Percentiles rank a stretch among this genome's conserved stretches.
Evolutionary conservation across 495 filamentous ascomycete genomes (phyloP).

Genomic region (Rusavskia elegans): DNA sequence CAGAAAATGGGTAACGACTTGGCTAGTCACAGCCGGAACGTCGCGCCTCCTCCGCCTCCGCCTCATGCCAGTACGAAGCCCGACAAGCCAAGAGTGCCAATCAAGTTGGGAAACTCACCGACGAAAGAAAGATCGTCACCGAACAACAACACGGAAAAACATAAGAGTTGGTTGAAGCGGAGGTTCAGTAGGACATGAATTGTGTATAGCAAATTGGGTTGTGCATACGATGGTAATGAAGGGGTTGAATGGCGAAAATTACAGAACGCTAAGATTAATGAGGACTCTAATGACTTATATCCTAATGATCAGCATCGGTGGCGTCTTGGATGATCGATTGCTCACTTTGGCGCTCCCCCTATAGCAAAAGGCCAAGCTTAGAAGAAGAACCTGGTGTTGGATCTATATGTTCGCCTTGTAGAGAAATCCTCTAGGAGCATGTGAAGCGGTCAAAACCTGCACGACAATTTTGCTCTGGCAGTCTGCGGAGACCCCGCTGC

Average conservation of each 20-base stretch:
- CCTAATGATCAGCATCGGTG: slow-evolving; percentile 2
- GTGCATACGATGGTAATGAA: slow-evolving; percentile 5
- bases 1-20: slow-evolving; percentile 7
- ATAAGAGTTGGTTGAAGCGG: slow-evolving; percentile 76
- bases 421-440: no score
- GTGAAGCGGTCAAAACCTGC: no score
- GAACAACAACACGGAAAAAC: slow-evolving; percentile 42
- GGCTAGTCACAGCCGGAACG: slow-evolving; percentile 19
- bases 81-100: slow-evolving; percentile 5
- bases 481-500: no score
- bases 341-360: no score
- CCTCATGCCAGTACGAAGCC: slow-evolving; percentile 13
- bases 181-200: slow-evolving; percentile 54
- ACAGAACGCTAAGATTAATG: slow-evolving; percentile 7
- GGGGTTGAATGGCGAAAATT: background rate
- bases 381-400: no score
- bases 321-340: background rate
- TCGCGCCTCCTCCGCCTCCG: slow-evolving; percentile 12
- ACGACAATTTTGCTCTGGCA: no score
- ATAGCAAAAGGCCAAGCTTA: no score
- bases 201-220: slow-evolving; percentile 3
- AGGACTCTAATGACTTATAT: background rate
- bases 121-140: slow-evolving; percentile 16
- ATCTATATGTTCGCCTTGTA: no score
- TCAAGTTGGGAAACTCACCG: slow-evolving; percentile 9